Base-by-base conservation (phyloP, 2,329 filamentous ascomycete species). In the Cladophialophora bantiana region DNA sequence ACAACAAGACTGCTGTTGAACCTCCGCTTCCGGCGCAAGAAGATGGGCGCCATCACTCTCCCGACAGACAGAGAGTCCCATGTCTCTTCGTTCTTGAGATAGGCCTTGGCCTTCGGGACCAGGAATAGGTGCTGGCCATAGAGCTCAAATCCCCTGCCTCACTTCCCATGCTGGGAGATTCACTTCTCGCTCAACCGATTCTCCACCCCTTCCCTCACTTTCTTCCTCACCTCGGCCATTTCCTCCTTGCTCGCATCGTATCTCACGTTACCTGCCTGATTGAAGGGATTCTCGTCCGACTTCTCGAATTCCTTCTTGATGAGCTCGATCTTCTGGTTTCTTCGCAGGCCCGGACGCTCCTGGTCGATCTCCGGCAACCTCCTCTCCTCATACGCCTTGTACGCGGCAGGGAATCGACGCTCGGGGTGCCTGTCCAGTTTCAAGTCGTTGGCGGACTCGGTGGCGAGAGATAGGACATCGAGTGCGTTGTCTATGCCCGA, bases 271-370 rank as follows among this genome's bases (percentile, higher is more conserved):
- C 90, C 89, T 1, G 65, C 67, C 81, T 96, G 92, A 81, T 97
- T 97, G 82, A 96, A 95, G 13, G 95, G 95, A 78, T 99, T 99
- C 74, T 98, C 94, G 1, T 92, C 90, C 75, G 91, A 91, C 84
- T 93, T 96, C 79, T 96, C 91, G 78, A 98, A 99, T 82, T 98
- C 95, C 84, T 96, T 96, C 69, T 87, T 81, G 72, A 96, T 91
- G 75, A 89, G 85, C 70, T 94, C 91, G 74, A 94, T 89, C 79
- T 91, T 90, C 85, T 97, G 94, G 73, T 96, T 88, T 73, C 91
- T 83, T 65, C 94, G 84, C 76, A 98, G 79, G 0, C 92, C 93
- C 65, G 90, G 88, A 61, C 90, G 91, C 78, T 97, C 93, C 62
- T 87, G 82, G 76, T 94, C 91, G 86, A 97, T 92, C 84, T 98